phyloP scores from a whole-genome alignment of 2,329 filamentous ascomycete genomes.

The Graphium sp. region DNA sequence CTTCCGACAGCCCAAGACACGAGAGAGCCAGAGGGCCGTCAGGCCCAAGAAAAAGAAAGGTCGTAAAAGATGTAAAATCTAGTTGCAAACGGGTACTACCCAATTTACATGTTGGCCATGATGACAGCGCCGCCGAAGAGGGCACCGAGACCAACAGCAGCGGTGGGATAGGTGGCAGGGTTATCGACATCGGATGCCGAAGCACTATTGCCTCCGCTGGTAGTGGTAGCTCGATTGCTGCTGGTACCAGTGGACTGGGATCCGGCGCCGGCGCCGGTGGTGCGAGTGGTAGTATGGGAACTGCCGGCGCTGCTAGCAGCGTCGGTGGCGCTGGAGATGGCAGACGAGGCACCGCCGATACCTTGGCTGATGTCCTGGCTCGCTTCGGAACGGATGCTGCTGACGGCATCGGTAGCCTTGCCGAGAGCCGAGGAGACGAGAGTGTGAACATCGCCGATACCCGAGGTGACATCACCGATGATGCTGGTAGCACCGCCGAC shows the following conservation, averaged over 20 bases:
- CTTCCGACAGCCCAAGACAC: too few relatives aligned
- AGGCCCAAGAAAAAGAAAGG: too few relatives aligned
- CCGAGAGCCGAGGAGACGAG: constrained; percentile 3
- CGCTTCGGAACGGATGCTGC: too few relatives aligned
- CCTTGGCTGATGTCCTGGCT: constrained; percentile 6
- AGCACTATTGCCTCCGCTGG: constrained; percentile 6
- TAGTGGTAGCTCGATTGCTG: constrained; percentile 2
- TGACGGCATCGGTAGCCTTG: constrained; percentile 5
- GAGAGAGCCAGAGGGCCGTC: too few relatives aligned
- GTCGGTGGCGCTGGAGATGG: constrained; percentile 4
- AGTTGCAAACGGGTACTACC: too few relatives aligned
- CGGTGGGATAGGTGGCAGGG: constrained; percentile 10
- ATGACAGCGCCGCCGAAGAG: constrained; percentile 28
- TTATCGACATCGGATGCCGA: constrained; percentile 6
- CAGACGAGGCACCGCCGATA: constrained; percentile 5
- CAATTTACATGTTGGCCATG: constrained; percentile 23
- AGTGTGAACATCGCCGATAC: constrained; percentile 3
- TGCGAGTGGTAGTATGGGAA: constrained; percentile 6
- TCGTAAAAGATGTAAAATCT: too few relatives aligned
- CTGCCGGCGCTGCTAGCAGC: constrained; percentile 5
- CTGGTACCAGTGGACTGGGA: constrained; percentile 6
- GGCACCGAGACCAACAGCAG: constrained; percentile 24
- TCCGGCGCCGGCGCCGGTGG: constrained; percentile 10
- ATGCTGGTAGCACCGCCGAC: constrained; percentile 7
- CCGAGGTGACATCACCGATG: constrained; percentile 5